Evolutionary conservation across 257 asterid genomes (phyloP), one percentile per base, ranked within the genome.

Genomic region (Nicotiana sylvestris): DNA sequence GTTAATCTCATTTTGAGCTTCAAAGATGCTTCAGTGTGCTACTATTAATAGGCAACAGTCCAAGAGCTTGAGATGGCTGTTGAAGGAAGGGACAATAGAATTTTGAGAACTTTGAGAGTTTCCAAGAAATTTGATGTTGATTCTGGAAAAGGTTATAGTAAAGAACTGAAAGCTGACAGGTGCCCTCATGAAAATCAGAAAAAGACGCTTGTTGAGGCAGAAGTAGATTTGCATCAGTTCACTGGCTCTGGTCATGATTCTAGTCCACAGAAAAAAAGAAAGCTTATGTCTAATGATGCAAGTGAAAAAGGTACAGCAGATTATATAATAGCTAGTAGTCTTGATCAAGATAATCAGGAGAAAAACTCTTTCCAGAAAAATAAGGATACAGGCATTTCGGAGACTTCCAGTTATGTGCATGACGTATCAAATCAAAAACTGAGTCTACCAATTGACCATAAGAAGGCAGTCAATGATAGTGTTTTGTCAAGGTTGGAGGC

Each of bases 1-100:
- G 55, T 82, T 69, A 61, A 18, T 65, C 46, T 72, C 35, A 25
- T 18, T 43, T 66, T 55, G 58, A 61, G 82, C 62, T 85, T 43
- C 58, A 35, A 84, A 10, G 32, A 57, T 78, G 82, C 68, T 74
- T 67, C 85, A 81, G 90, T 35, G 58, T 81, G 82, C 46, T 29
- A 27, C 39, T 43, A 64, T 84, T 87, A 55, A 61, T 86, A 96
- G 99, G 87, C 83, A 82, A 92, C 92, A 85, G 86, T 94, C 81
- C 93, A 87, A 65, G 97, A 92, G 80, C 89, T 94, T 65, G 98
- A 91, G 88, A 81, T 86, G 30, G 85, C 86, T 64, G 81, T 83
- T 82, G 98, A 96, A 80, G 86, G 49, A 82, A 96, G 90, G 80
- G 98, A 92, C 58, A 94, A 93, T 80, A 93, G 87, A 83, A 89